Conservation (phyloP, 352 stramenopile species). For the Phytopythium boreale region DNA sequence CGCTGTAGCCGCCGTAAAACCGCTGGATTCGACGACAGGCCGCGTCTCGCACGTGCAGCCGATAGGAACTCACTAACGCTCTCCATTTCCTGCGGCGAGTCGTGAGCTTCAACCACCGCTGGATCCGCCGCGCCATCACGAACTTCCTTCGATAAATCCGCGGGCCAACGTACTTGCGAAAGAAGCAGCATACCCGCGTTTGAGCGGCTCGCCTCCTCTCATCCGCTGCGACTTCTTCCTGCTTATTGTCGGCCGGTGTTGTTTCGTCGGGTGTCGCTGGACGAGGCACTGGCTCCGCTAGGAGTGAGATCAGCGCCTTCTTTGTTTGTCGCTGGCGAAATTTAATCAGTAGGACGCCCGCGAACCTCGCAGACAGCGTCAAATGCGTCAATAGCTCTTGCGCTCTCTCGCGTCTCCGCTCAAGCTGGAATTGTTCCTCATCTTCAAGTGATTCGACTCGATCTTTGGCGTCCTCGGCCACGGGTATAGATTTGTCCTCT, state of each 20-base stretch:
- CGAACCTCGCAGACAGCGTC: conserved; percentile 24
- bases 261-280: conserved; percentile 22
- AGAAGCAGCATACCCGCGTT: conserved; percentile 46
- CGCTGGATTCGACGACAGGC: conserved; percentile 48
- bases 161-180: conserved; percentile 32
- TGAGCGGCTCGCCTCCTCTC: neutral
- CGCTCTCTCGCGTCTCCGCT: conserved; percentile 9
- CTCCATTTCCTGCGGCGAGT: conserved; percentile 25
- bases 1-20: conserved; percentile 25
- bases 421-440: neutral
- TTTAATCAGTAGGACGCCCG: conserved; percentile 30
- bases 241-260: conserved; percentile 6
- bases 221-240: neutral
- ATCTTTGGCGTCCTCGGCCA: neutral
- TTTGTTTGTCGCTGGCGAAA: conserved; percentile 31
- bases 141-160: conserved; percentile 45
- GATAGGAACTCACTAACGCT: conserved; percentile 7
- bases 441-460: neutral
- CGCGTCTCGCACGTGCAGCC: conserved; percentile 11
- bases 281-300: conserved; percentile 24
- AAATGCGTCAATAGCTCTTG: conserved; percentile 18
- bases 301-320: conserved; percentile 30
- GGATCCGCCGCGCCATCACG: conserved; percentile 43
- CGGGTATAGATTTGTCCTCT: conserved; percentile 2
- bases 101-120: conserved; percentile 42